Percentiles rank a stretch among this genome's conserved stretches.
These are phyloP conservation scores for Incumbomyces lentus DNA, from an alignment of 2,329 filamentous ascomycete genomes.

Conservation along the genomic window DNA sequence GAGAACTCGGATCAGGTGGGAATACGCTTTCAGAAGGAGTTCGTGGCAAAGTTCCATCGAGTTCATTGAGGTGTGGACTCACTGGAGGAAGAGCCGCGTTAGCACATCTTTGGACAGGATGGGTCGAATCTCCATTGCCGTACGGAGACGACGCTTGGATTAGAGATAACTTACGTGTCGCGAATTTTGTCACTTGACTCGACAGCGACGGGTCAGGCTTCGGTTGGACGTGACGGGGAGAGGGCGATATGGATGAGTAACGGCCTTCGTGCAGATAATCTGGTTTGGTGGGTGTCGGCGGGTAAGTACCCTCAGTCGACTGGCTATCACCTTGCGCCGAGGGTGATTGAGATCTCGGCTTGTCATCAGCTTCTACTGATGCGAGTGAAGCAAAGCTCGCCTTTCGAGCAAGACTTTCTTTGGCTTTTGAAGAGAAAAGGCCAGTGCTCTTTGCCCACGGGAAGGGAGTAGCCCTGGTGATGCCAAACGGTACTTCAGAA, in stretches of 20 bases:
- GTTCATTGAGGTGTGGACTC: slow-evolving; percentile 49
- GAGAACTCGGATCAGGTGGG: slow-evolving; percentile 67
- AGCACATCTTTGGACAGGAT: slow-evolving; percentile 39
- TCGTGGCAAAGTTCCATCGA: slow-evolving; percentile 52
- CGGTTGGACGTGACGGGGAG: slow-evolving; percentile 12
- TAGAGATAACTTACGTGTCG: slow-evolving; percentile 30
- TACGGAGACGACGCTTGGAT: slow-evolving; percentile 22
- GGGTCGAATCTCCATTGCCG: slow-evolving; percentile 25
- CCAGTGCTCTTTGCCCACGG: slow-evolving; percentile 56
- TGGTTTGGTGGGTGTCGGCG: slow-evolving; percentile 86
- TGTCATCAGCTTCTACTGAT: slow-evolving; percentile 70
- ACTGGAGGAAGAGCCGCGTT: slow-evolving; percentile 47
- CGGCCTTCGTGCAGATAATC: slow-evolving; percentile 8
- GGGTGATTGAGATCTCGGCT: slow-evolving; percentile 48
- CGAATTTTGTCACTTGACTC: slow-evolving; percentile 13
- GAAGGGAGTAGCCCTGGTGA: slow-evolving; percentile 51
- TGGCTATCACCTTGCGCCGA: slow-evolving; percentile 46
- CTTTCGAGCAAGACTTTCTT: slow-evolving; percentile 41
- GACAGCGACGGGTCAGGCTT: slow-evolving; percentile 5
- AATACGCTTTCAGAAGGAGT: slow-evolving; percentile 68
- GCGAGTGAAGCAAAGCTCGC: slow-evolving; percentile 53
- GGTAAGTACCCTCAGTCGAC: slow-evolving; percentile 59
- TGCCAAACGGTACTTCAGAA: slow-evolving; percentile 54
- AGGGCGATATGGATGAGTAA: slow-evolving; percentile 18
- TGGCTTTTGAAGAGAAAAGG: slow-evolving; percentile 50